phyloP scores from a whole-genome alignment of 2,329 filamentous ascomycete genomes.

The Fusarium sp. region DNA sequence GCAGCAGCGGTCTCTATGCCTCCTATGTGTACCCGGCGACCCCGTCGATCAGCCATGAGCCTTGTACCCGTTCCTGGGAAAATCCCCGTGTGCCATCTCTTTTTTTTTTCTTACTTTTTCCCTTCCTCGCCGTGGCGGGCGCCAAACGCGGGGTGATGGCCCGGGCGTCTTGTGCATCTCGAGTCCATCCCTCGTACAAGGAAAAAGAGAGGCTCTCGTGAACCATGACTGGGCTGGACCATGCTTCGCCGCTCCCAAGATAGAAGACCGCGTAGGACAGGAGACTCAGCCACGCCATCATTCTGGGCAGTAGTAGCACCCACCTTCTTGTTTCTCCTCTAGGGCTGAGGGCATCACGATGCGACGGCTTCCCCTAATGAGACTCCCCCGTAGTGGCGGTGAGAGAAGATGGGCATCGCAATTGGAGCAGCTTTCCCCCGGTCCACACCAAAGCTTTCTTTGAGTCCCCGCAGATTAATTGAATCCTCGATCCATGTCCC shows the following conservation, averaged over 20 bases:
- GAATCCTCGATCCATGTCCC: constrained; percentile 3
- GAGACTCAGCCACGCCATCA: constrained; percentile 29
- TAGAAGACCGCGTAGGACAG: constrained; percentile 21
- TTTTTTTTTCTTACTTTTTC: constrained; percentile 22
- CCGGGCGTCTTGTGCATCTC: constrained; percentile 18
- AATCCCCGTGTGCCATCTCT: constrained; percentile 29
- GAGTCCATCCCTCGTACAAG: background rate
- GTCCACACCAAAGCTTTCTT: constrained; percentile 9
- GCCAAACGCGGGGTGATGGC: constrained; percentile 42
- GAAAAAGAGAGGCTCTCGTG: background rate
- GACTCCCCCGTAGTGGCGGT: constrained; percentile 23
- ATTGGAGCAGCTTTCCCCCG: background rate
- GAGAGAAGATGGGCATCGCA: constrained; percentile 14
- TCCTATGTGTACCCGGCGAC: background rate
- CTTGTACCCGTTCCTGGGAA: constrained; percentile 25
- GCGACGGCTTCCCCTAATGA: constrained; percentile 22
- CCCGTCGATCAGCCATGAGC: constrained; percentile 1
- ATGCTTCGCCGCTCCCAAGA: constrained; percentile 36
- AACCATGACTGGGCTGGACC: background rate
- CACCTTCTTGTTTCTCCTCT: constrained; percentile 1
- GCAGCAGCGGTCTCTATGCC: background rate
- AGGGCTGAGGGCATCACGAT: constrained; percentile 35
- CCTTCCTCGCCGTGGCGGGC: constrained; percentile 25
- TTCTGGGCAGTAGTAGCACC: background rate
- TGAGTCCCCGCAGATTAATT: constrained; percentile 25